A percentile compares a stretch with the other conserved stretches of the same genome.
Conservation (phyloP, 176 grass and related monocot species). For the Eremochloa ophiuroides region DNA sequence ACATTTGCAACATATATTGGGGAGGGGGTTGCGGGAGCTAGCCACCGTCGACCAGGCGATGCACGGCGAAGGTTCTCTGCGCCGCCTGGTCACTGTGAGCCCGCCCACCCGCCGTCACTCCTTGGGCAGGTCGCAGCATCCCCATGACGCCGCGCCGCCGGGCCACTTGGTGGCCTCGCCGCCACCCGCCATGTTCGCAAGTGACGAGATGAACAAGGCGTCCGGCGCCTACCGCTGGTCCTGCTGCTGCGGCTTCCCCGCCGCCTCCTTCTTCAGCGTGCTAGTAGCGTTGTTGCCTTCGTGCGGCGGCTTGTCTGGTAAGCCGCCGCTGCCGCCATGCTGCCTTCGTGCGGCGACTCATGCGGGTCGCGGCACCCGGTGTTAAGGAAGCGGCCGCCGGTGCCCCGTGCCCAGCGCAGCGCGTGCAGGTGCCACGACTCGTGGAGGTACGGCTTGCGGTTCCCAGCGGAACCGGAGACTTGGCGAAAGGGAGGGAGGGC, state of each 20-base stretch:
- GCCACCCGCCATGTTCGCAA: slow-evolving; percentile 23
- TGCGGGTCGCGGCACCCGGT: slow-evolving; percentile 20
- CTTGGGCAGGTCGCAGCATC: slow-evolving; percentile 36
- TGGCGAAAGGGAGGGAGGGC: no score
- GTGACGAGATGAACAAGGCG: slow-evolving; percentile 17
- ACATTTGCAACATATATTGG: no score
- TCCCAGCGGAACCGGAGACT: slow-evolving; percentile 10
- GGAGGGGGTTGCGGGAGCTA: no score
- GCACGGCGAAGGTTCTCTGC: no score
- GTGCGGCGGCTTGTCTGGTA: not conserved
- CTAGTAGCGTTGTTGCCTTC: not conserved
- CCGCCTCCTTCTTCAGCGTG: slow-evolving; percentile 10
- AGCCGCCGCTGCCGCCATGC: no score
- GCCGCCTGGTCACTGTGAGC: no score
- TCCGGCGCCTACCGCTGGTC: not conserved
- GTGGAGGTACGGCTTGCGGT: slow-evolving; percentile 65
- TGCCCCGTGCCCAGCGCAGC: slow-evolving; percentile 55
- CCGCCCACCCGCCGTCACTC: no score
- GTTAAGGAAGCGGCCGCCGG: slow-evolving; percentile 64
- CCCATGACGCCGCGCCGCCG: slow-evolving; percentile 5
- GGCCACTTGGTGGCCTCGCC: no score
- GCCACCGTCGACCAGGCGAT: no score
- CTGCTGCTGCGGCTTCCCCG: not conserved
- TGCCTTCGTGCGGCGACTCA: no score
- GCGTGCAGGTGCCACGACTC: slow-evolving; percentile 72